Percentiles rank a stretch among this genome's conserved stretches.
Conservation (phyloP, 345 rosid species). For the Euphorbia tirucalli region DNA sequence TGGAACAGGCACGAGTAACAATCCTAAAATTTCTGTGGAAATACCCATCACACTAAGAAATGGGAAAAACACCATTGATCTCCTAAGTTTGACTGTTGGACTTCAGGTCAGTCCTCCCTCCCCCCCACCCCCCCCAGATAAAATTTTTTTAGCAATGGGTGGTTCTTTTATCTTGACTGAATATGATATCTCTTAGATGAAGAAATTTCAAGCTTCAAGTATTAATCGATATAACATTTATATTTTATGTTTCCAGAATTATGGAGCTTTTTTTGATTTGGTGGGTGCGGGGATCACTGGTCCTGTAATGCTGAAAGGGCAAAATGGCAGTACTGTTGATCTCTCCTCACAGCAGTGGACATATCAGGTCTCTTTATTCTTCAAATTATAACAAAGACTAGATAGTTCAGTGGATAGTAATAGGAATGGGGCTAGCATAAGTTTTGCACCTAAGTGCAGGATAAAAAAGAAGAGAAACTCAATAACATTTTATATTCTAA, state of each 20-base stretch:
- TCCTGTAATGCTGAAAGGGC: constrained; percentile 70
- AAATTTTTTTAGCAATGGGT: constrained; percentile 6
- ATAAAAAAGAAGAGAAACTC: not conserved
- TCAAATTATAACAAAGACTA: not conserved
- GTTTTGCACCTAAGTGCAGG: not conserved
- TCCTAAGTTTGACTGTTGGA: constrained; percentile 92
- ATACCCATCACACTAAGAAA: constrained; percentile 55
- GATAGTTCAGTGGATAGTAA: not conserved
- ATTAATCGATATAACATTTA: constrained; percentile 10
- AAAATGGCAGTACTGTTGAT: constrained; percentile 51
- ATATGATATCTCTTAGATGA: constrained; percentile 12
- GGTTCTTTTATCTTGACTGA: constrained; percentile 1
- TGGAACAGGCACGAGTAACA: constrained; percentile 45
- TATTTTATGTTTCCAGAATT: constrained; percentile 56
- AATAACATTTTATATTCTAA: constrained; percentile 10
- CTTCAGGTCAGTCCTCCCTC: constrained; percentile 71
- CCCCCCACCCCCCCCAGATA: too few species aligned
- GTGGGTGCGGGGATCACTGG: constrained; percentile 85
- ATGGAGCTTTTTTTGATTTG: constrained; percentile 80
- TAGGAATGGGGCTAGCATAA: constrained; percentile 10
- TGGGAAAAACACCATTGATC: constrained; percentile 78
- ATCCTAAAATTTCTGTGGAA: constrained; percentile 58
- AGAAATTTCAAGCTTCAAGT: constrained; percentile 5
- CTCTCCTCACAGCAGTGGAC: constrained; percentile 77
- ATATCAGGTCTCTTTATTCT: constrained; percentile 59